Conservation (phyloP, 345 rosid genomes). For the Bretschneidera sinensis region DNA sequence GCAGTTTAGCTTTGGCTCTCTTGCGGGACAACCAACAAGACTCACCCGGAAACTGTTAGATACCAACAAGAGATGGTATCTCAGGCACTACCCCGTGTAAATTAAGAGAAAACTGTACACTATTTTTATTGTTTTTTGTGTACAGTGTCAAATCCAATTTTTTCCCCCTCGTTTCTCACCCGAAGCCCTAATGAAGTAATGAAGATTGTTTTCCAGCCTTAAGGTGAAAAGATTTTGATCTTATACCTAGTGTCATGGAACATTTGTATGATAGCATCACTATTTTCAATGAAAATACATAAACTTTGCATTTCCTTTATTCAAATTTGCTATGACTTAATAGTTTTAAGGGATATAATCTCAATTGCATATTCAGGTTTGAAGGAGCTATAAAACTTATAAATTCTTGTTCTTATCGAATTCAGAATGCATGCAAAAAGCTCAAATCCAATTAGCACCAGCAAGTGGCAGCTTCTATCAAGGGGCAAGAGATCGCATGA, state of each 20-base stretch:
- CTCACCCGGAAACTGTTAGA: conserved; percentile 20
- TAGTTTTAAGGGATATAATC: too few species aligned
- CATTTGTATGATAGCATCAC: background rate
- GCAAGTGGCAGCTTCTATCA: too few species aligned
- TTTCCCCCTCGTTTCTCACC: background rate
- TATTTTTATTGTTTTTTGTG: conserved; percentile 32
- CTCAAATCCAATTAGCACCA: too few species aligned
- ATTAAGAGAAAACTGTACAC: conserved; percentile 26
- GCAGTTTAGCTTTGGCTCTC: conserved; percentile 4
- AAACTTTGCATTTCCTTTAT: background rate
- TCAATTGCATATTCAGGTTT: too few species aligned
- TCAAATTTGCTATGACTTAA: background rate
- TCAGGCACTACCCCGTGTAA: conserved; percentile 21
- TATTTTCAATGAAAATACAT: background rate
- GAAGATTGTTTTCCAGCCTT: background rate
- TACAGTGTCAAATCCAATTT: conserved; percentile 24
- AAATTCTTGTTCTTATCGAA: too few species aligned
- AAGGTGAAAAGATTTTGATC: background rate
- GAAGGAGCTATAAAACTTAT: too few species aligned
- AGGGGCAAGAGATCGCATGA: too few species aligned
- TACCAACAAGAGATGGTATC: conserved; percentile 8
- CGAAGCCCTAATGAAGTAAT: background rate
- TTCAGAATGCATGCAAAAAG: too few species aligned
- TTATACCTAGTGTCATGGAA: background rate
- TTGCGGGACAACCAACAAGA: background rate